Evolutionary conservation across 306 rosid genomes (phyloP).

Genomic region (Cyclanthera cordifolia): DNA sequence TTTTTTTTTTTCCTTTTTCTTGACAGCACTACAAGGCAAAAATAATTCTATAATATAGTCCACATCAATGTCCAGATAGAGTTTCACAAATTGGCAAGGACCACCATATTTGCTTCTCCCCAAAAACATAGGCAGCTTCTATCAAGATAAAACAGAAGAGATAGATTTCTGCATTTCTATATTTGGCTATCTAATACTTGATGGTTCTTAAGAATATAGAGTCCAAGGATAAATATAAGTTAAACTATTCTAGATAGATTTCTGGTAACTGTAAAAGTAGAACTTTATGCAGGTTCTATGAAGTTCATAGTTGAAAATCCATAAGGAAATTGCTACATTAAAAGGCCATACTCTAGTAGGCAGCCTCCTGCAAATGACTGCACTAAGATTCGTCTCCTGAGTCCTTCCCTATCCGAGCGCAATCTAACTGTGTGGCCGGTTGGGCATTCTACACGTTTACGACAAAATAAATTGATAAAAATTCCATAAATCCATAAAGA

Average conservation of each 20-base stretch:
- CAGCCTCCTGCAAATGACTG: background rate
- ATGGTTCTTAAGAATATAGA: background rate
- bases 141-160: background rate
- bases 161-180: background rate
- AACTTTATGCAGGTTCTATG: conserved; percentile 19
- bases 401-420: conserved; percentile 26
- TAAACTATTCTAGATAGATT: conserved; percentile 16
- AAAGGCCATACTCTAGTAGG: background rate
- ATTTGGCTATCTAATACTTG: background rate
- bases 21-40: conserved; percentile 3
- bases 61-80: conserved; percentile 2
- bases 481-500: background rate
- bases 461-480: conserved; percentile 19
- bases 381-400: conserved; percentile 31
- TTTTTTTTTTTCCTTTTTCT: background rate
- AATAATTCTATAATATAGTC: background rate
- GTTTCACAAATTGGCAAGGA: background rate
- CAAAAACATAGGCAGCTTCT: conserved; percentile 1
- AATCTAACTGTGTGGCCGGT: conserved; percentile 27
- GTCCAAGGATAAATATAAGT: background rate
- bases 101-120: conserved; percentile 9
- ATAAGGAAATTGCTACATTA: conserved; percentile 10
- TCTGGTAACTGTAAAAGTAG: conserved; percentile 6
- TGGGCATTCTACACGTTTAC: conserved; percentile 21
- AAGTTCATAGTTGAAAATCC: conserved; percentile 14